These are phyloP conservation scores for Vickermania ingenoplastis DNA, from an alignment of 208 protist genomes.

Conservation along the genomic window DNA sequence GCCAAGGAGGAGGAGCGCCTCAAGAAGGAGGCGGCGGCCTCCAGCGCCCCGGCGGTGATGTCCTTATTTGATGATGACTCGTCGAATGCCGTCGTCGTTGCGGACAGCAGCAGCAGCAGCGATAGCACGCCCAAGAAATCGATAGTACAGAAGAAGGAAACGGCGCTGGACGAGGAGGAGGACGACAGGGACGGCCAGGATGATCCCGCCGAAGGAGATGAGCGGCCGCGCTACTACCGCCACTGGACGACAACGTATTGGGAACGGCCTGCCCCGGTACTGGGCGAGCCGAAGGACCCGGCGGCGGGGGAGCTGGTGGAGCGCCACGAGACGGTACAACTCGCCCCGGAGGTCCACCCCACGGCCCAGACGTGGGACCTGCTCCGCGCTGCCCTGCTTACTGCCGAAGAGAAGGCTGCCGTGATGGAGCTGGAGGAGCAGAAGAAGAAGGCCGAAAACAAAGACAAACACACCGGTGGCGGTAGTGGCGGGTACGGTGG, in stretches of 20 bases:
- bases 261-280: not conserved
- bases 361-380: not conserved
- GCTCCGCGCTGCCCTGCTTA: not conserved
- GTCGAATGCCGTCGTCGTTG: not conserved
- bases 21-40: not conserved
- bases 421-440: not conserved
- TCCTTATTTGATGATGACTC: not conserved
- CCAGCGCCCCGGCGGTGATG: not conserved
- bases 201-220: not conserved
- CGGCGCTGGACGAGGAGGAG: too few relatives aligned
- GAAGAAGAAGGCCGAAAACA: not conserved
- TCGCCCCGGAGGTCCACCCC: not conserved
- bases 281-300: too few relatives aligned
- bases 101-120: not conserved
- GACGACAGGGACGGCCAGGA: not conserved
- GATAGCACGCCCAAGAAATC: too few relatives aligned
- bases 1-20: not conserved
- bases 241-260: not conserved
- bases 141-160: too few relatives aligned
- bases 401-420: not conserved
- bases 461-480: not conserved
- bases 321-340: not conserved
- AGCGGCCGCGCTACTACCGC: not conserved
- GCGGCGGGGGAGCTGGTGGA: not conserved
- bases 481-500: not conserved